These are phyloP conservation scores for Ganoderma leucocontextum DNA, from an alignment of 1,284 basidiomycete species.

Conservation along the genomic window DNA sequence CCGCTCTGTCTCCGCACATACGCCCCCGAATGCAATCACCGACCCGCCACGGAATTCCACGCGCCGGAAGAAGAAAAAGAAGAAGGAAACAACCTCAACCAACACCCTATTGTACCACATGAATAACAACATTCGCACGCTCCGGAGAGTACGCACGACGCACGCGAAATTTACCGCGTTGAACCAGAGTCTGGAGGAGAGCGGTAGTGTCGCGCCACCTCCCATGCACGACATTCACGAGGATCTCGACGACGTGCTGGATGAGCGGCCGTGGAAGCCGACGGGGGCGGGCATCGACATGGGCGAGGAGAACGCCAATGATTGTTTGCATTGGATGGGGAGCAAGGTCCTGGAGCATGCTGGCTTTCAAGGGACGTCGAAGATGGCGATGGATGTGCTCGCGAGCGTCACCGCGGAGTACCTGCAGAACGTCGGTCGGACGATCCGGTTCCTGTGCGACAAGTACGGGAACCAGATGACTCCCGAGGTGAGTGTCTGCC, in stretches of 20 bases:
- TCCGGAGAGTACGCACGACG: slow-evolving; percentile 73
- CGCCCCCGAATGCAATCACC: slow-evolving; percentile 35
- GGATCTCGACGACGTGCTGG: slow-evolving; percentile 55
- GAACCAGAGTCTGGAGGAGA: slow-evolving; percentile 53
- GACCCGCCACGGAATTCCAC: slow-evolving; percentile 43
- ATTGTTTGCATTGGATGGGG: slow-evolving; percentile 75
- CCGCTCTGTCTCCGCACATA: slow-evolving; percentile 46
- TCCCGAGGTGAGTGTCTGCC: slow-evolving; percentile 67
- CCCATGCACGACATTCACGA: slow-evolving; percentile 31
- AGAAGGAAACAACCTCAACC: slow-evolving; percentile 35
- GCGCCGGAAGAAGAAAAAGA: slow-evolving; percentile 45
- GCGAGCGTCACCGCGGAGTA: slow-evolving; percentile 84
- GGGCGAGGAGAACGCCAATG: slow-evolving; percentile 60
- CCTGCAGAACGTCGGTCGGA: slow-evolving; percentile 86
- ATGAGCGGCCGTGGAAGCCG: slow-evolving; percentile 64
- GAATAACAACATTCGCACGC: slow-evolving; percentile 77
- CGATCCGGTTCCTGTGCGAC: slow-evolving; percentile 84
- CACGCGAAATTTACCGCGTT: slow-evolving; percentile 74
- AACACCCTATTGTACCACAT: slow-evolving; percentile 69
- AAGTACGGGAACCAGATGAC: slow-evolving; percentile 83
- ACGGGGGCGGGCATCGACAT: slow-evolving; percentile 48
- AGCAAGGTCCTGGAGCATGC: slow-evolving; percentile 84
- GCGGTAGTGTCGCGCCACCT: slow-evolving; percentile 43
- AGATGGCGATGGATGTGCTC: slow-evolving; percentile 82
- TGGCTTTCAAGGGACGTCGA: slow-evolving; percentile 86